These are phyloP conservation scores for Athelia psychrophila DNA, from an alignment of 1,284 basidiomycete genomes.

Conservation along the genomic window DNA sequence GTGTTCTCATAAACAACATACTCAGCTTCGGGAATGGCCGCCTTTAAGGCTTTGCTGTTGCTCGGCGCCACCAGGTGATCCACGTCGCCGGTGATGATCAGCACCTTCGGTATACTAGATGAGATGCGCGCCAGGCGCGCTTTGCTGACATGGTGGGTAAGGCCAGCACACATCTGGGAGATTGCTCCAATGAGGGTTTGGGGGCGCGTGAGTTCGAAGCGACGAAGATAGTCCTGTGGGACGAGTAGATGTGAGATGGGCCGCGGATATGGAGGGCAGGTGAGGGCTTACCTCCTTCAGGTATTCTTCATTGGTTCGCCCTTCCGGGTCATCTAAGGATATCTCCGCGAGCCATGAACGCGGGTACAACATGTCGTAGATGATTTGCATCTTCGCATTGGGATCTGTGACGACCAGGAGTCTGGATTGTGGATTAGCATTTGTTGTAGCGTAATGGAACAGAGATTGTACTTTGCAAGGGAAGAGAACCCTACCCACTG, in stretches of 20 bases:
- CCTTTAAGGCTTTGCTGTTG: slow-evolving; percentile 58
- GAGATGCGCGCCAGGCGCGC: slow-evolving; percentile 57
- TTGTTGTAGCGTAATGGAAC: slow-evolving; percentile 19
- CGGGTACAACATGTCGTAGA: slow-evolving; percentile 65
- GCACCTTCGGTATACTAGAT: slow-evolving; percentile 52
- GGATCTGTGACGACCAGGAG: slow-evolving; percentile 47
- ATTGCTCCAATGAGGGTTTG: slow-evolving; percentile 65
- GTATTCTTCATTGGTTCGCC: slow-evolving; percentile 61
- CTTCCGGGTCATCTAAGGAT: slow-evolving; percentile 45
- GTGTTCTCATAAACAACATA: slow-evolving; percentile 59
- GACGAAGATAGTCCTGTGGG: slow-evolving; percentile 47
- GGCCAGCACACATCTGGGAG: slow-evolving; percentile 72
- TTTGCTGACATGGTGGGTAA: slow-evolving; percentile 66
- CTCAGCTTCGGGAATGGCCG: slow-evolving; percentile 69
- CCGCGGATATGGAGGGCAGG: not conserved
- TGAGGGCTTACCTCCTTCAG: slow-evolving; percentile 43
- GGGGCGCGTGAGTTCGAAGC: slow-evolving; percentile 53
- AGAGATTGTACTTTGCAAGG: slow-evolving; percentile 26
- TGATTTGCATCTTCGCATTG: slow-evolving; percentile 47
- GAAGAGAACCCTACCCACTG: slow-evolving; percentile 44
- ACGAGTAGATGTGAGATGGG: not conserved
- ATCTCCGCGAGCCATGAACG: slow-evolving; percentile 52
- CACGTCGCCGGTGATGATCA: slow-evolving; percentile 73
- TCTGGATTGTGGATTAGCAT: slow-evolving; percentile 37
- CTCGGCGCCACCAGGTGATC: slow-evolving; percentile 64